Base-by-base conservation (phyloP, 2,329 filamentous ascomycete genomes). In the Aspergillus tubingensis region DNA sequence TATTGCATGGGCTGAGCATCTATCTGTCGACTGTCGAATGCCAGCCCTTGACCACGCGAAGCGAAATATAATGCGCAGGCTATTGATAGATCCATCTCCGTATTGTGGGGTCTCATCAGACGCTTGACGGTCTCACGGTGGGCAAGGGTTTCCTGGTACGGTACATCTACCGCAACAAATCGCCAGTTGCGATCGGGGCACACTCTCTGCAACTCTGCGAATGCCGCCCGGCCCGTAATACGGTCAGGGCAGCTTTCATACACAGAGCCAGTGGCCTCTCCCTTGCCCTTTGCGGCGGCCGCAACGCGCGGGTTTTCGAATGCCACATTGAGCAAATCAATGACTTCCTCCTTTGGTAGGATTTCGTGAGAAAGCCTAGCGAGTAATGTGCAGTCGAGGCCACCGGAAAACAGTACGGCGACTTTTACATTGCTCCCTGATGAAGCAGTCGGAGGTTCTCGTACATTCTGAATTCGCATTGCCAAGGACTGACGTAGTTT, bases 31-130 rank as follows among this genome's bases (percentile, higher is more conserved):
- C 78, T 78, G 50, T 64, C 49, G 32, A 62, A 21, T 41, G 82
- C 79, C 17, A 74, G 65, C 0, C 89, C 91, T 54, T 79, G 74
- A 0, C 92, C 94, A 41, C 92, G 85, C 0, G 94, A 88, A 5
- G 95, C 92, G 79, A 99, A 99, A 75, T 97, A 98, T n/a, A 99
- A 82, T 0, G 95, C 95, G 68, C 86, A 89, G 0, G 91, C 90
- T 68, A 99, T 99, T 3, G 95, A 99, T 0, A 99, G 82, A 70
- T 99, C 95, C 95, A 99, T 99, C 76, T 99, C 95, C 0, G 95
- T 99, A 67, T 96, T 94, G 76, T 99, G 95, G 0, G 95, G 95
- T 67, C 90, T 83, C 74, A 99, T 97, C 17, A 99, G 81, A 2
- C 86, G 83, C 39, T 93, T 84, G 19, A 99, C 85, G 25, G 83